Evolutionary conservation across 352 stramenopile species (phyloP).

Genomic region (Phytophthora crassamura): DNA sequence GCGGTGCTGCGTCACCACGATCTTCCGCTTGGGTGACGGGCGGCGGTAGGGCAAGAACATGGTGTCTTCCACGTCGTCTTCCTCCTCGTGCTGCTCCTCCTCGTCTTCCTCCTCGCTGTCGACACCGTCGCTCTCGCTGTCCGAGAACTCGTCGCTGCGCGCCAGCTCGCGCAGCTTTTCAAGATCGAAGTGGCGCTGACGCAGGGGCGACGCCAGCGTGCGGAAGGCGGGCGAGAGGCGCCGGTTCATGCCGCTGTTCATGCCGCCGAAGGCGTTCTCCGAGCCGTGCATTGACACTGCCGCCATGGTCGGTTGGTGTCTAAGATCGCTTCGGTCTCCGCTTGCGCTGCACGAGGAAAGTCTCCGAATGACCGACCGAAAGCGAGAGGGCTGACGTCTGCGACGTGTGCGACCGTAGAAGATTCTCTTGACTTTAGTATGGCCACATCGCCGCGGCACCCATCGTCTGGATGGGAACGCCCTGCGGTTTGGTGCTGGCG

Average conservation of each 20-base stretch:
- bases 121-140: conserved; percentile 81
- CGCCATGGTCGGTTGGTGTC: conserved; percentile 42
- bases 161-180: conserved; percentile 75
- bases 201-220: conserved; percentile 51
- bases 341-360: conserved; percentile 28
- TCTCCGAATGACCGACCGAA: conserved; percentile 37
- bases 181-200: conserved; percentile 58
- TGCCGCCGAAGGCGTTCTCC: conserved; percentile 55
- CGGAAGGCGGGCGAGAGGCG: conserved; percentile 69
- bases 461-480: conserved; percentile 22
- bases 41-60: conserved; percentile 63
- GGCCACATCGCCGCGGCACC: conserved; percentile 16
- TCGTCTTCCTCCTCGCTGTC: conserved; percentile 62
- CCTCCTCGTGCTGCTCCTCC: conserved; percentile 20
- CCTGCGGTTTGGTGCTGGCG: conserved; percentile 1
- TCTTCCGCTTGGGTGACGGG: conserved; percentile 40
- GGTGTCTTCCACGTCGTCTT: conserved; percentile 54
- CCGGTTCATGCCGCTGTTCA: conserved; percentile 39
- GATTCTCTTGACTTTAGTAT: conserved; percentile 36
- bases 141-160: conserved; percentile 82
- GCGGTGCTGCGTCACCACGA: conserved; percentile 20
- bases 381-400: conserved; percentile 25
- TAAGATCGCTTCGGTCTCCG: conserved; percentile 8
- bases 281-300: conserved; percentile 65
- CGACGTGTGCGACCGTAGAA: conserved; percentile 35